Evolutionary conservation across 1,284 basidiomycete genomes (phyloP), one percentile per base, ranked within the genome.

Genomic region (Malassezia cuniculi): DNA sequence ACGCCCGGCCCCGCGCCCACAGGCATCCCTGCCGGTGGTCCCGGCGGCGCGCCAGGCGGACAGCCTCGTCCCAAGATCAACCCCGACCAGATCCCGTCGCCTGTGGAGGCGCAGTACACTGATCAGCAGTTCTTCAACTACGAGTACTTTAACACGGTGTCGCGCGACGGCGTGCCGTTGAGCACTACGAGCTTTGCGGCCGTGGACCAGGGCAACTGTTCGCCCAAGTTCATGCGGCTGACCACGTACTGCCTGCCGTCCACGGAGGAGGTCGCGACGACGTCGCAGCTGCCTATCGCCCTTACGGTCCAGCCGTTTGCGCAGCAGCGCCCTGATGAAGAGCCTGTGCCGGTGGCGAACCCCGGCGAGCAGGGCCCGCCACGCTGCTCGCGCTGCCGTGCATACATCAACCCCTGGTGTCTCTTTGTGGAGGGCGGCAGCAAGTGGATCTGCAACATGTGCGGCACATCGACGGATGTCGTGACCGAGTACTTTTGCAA

Each of bases 401-500:
- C 76, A 0, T 99, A 97, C 69, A 76, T 99, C 60, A 97, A 95
- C 66, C 81, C 89, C 0, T 97, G 87, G 87, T 86, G 81, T 62
- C 73, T 74, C 21, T 97, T 85, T 76, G 73, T 78, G 12, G 76
- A 83, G 25, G 85, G 84, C 7, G 93, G 93, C 3, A 76, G 77
- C 47, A 77, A 75, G 52, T 97, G 87, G 84, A 78, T 76, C 53
- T 99, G 93, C 69, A 97, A 95, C 71, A 68, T 99, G 4, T 99
- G 93, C 69, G 71, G 74, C 6, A 76, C 78, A 46, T 76, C 82
- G 52, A 87, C 83, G 15, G 75, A 79, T 71, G 86, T 63, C 7
- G 47, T 54, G 7, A 43, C 53, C 26, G 79, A 82, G 41, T 94
- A 94, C 70, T 94, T 86, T 63, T 82, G 78, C 56, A 80, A 82